Evolutionary conservation across 2,329 filamentous ascomycete genomes (phyloP).

Genomic region (Didymella arachidicola): DNA sequence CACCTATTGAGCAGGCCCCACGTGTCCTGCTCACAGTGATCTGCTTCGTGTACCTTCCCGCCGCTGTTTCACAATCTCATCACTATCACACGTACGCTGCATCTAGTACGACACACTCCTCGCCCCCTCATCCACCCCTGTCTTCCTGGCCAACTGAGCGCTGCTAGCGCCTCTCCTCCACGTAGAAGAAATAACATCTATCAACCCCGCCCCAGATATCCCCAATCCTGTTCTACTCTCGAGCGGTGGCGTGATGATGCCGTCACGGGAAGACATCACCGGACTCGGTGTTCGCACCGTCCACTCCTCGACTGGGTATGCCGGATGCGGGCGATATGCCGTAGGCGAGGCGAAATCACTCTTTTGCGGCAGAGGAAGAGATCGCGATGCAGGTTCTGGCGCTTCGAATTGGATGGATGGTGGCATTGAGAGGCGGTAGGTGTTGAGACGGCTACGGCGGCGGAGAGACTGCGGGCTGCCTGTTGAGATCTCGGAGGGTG

Average conservation of each 20-base stretch:
- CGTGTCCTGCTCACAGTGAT: too few relatives aligned
- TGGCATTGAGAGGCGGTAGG: conserved; percentile 37
- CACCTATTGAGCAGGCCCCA: too few relatives aligned
- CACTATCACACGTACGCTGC: too few relatives aligned
- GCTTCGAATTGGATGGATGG: conserved; percentile 33
- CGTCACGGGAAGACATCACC: conserved; percentile 31
- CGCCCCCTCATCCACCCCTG: not conserved
- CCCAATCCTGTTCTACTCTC: conserved; percentile 17
- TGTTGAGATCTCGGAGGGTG: conserved; percentile 4
- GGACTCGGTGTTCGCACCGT: conserved; percentile 40
- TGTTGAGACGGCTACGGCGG: conserved; percentile 10
- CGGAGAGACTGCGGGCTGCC: conserved; percentile 16
- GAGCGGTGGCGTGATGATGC: conserved; percentile 33
- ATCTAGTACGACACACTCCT: conserved; percentile 12
- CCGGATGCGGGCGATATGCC: conserved; percentile 34
- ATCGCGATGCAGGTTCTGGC: conserved; percentile 15
- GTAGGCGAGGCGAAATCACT: conserved; percentile 23
- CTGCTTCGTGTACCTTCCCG: too few relatives aligned
- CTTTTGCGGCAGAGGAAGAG: conserved; percentile 34
- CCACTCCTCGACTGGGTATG: conserved; percentile 40
- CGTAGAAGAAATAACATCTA: conserved; percentile 30
- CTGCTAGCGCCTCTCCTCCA: conserved; percentile 35
- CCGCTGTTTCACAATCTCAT: too few relatives aligned
- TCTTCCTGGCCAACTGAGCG: not conserved
- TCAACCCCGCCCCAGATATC: conserved; percentile 26